A percentile compares a stretch with the other conserved stretches of the same genome.
Conservation (phyloP, 805 yeast species). For the Saccharomycopsis malanga region DNA sequence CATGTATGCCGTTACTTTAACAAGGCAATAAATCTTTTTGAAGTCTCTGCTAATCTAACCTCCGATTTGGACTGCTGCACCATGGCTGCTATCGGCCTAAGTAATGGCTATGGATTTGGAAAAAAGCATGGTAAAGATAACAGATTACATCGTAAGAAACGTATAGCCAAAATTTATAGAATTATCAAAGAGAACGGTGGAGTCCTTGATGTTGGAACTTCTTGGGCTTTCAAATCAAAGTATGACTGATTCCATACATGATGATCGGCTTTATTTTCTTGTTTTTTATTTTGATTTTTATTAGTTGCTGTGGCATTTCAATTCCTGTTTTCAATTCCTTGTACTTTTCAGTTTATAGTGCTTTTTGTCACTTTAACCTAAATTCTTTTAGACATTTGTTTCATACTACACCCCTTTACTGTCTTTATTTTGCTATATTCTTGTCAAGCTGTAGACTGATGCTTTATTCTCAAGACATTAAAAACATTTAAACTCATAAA, state of each 20-base stretch:
- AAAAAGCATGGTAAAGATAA: conserved; percentile 16
- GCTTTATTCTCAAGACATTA: too few species aligned
- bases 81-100: conserved; percentile 19
- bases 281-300: neutral
- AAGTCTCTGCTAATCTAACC: conserved; percentile 15
- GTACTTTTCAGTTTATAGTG: too few species aligned
- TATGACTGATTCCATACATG: conserved; percentile 13
- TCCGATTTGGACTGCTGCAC: conserved; percentile 20
- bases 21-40: conserved; percentile 20
- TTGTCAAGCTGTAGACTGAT: too few species aligned
- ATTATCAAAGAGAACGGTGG: conserved; percentile 19
- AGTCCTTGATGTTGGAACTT: conserved; percentile 16
- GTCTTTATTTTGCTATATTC: too few species aligned
- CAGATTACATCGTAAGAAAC: conserved; percentile 16
- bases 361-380: too few species aligned
- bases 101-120: conserved; percentile 21
- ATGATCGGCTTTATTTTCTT: neutral
- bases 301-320: neutral
- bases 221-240: conserved; percentile 21
- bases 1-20: conserved; percentile 14
- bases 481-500: too few species aligned
- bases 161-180: conserved; percentile 20
- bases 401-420: too few species aligned
- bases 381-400: too few species aligned
- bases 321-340: too few species aligned